Evolutionary conservation across 1,284 basidiomycete species (phyloP).

Genomic region (Ustilago hordei): DNA sequence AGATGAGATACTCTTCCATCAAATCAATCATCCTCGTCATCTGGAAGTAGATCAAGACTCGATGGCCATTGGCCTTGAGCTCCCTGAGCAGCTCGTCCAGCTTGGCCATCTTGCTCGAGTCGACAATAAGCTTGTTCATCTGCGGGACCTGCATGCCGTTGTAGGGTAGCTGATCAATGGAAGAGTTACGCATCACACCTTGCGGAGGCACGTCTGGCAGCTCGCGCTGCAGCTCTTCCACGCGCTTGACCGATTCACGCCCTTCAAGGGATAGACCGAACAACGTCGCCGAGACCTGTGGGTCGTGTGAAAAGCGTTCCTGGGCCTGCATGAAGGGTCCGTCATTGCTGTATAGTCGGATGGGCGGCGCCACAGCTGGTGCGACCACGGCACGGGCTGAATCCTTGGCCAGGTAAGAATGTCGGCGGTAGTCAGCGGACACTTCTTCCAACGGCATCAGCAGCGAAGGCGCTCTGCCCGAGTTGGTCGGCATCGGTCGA

Average conservation of each 20-base stretch:
- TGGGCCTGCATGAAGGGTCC: conserved; percentile 84
- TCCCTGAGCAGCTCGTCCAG: conserved; percentile 89
- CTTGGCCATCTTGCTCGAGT: conserved; percentile 94
- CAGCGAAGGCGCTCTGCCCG: conserved; percentile 63
- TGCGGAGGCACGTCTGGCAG: conserved; percentile 77
- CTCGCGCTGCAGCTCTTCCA: conserved; percentile 73
- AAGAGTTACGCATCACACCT: conserved; percentile 80
- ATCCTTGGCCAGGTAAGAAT: conserved; percentile 83
- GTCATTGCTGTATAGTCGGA: conserved; percentile 80
- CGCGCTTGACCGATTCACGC: conserved; percentile 76
- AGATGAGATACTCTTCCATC: conserved; percentile 98
- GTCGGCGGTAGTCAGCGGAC: conserved; percentile 76
- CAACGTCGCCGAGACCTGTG: conserved; percentile 80
- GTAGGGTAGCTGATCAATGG: conserved; percentile 81
- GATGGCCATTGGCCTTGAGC: conserved; percentile 91
- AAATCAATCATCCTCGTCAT: conserved; percentile 99
- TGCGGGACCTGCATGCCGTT: conserved; percentile 93
- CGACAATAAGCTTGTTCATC: conserved; percentile 93
- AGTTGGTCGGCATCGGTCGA: conserved; percentile 62
- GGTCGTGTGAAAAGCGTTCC: conserved; percentile 72
- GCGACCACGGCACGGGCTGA: conserved; percentile 85
- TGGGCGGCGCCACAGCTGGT: conserved; percentile 84
- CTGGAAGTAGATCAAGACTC: conserved; percentile 98
- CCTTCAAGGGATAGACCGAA: conserved; percentile 85
- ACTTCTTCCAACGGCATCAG: conserved; percentile 77